These are phyloP conservation scores for Boletus insuetus DNA, from an alignment of 768 basidiomycete species.

Conservation along the genomic window DNA sequence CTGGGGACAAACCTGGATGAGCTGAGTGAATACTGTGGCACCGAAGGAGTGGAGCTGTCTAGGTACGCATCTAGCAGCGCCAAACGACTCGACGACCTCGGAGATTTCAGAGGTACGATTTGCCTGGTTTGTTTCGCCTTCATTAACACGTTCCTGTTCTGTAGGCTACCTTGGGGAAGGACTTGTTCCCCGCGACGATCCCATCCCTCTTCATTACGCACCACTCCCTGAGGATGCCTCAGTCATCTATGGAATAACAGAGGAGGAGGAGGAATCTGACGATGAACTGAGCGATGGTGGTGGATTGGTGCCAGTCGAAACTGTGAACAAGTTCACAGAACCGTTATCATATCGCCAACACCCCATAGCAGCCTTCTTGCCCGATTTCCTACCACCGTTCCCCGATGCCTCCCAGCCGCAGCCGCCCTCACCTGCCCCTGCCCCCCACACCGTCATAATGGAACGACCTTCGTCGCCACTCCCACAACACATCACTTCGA, in stretches of 20 bases:
- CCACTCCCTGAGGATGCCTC: constrained; percentile 28
- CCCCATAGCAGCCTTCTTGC: constrained; percentile 31
- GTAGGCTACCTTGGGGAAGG: constrained; percentile 62
- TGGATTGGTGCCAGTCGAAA: not conserved
- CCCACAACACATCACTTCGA: constrained; percentile 41
- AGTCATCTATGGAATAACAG: constrained; percentile 20
- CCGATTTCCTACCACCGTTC: constrained; percentile 36
- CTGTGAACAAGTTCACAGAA: constrained; percentile 23
- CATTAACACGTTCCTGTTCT: constrained; percentile 25
- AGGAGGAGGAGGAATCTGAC: constrained; percentile 31
- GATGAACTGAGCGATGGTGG: constrained; percentile 23
- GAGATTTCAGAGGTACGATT: constrained; percentile 66
- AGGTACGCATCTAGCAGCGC: constrained; percentile 64
- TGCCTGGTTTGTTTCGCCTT: constrained; percentile 1
- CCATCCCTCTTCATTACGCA: constrained; percentile 50
- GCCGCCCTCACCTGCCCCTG: constrained; percentile 39
- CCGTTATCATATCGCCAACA: constrained; percentile 30
- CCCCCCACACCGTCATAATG: constrained; percentile 29
- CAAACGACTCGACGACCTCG: constrained; percentile 67
- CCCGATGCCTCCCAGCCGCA: constrained; percentile 27
- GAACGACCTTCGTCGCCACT: constrained; percentile 39
- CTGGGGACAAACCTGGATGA: constrained; percentile 72
- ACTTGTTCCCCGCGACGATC: constrained; percentile 54
- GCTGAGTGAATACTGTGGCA: constrained; percentile 59
- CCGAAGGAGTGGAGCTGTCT: constrained; percentile 66